These are phyloP conservation scores for Coemansia aciculifera DNA, from an alignment of 192 early-diverging fungal genomes.

Conservation along the genomic window DNA sequence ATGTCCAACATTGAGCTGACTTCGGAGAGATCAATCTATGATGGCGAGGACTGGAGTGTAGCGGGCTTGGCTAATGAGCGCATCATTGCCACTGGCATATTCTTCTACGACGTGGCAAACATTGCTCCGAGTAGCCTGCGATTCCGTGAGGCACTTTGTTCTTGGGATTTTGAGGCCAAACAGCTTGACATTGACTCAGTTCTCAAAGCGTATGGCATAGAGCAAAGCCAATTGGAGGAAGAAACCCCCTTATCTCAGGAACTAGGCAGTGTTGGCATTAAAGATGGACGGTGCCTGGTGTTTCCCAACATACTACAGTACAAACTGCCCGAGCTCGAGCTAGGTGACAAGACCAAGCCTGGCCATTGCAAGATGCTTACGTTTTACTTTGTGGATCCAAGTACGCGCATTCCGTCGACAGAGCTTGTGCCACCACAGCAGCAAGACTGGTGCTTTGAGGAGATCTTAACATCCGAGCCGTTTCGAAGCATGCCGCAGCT, in stretches of 20 bases:
- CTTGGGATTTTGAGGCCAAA: not conserved
- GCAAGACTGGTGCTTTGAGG: constrained; percentile 29
- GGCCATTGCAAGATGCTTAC: constrained; percentile 68
- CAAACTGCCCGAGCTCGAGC: constrained; percentile 59
- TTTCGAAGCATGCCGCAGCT: too few species aligned
- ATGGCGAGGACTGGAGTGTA: constrained; percentile 66
- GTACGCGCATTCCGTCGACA: constrained; percentile 56
- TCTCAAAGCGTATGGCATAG: constrained; percentile 16
- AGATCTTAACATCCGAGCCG: too few species aligned
- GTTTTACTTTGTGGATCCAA: constrained; percentile 73
- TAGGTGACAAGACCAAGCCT: constrained; percentile 59
- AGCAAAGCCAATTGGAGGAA: constrained; percentile 27
- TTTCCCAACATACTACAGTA: constrained; percentile 76
- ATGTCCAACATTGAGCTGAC: constrained; percentile 65
- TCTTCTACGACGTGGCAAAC: too few species aligned
- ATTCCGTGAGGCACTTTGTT: constrained; percentile 48
- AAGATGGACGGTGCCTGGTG: constrained; percentile 60
- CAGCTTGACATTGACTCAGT: not conserved
- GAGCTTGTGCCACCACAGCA: constrained; percentile 66
- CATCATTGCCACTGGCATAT: too few species aligned
- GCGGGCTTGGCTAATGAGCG: constrained; percentile 44
- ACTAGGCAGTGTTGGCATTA: constrained; percentile 49
- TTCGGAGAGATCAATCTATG: constrained; percentile 59
- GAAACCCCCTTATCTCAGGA: constrained; percentile 25
- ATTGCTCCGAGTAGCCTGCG: constrained; percentile 22